Percentiles rank a stretch among this genome's conserved stretches.
These are phyloP conservation scores for Mycena epipterygia DNA, from an alignment of 768 basidiomycete species.

Conservation along the genomic window DNA sequence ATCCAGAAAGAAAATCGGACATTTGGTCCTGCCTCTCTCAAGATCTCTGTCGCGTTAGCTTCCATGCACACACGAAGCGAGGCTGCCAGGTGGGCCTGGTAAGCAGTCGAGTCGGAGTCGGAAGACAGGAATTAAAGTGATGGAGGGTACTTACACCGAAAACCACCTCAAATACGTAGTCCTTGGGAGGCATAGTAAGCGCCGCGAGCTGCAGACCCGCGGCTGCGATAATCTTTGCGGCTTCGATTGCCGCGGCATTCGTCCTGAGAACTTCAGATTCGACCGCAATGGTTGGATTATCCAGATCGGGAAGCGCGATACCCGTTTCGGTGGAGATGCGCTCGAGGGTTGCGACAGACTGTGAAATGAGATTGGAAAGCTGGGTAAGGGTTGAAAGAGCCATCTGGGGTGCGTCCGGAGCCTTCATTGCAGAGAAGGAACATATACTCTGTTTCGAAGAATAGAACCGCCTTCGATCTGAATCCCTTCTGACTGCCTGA, in stretches of 20 bases:
- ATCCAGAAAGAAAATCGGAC: conserved; percentile 31
- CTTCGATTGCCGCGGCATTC: conserved; percentile 39
- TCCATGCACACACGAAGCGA: conserved; percentile 46
- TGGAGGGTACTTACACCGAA: conserved; percentile 40
- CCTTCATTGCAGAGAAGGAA: conserved; percentile 17
- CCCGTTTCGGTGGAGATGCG: conserved; percentile 27
- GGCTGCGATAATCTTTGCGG: conserved; percentile 44
- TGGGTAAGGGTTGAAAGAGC: conserved; percentile 30
- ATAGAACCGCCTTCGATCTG: conserved; percentile 2
- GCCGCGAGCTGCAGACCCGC: conserved; percentile 48
- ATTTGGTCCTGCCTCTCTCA: conserved; percentile 51
- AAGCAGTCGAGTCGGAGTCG: conserved; percentile 5
- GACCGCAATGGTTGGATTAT: conserved; percentile 38
- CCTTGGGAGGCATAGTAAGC: conserved; percentile 16
- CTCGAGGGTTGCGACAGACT: conserved; percentile 40
- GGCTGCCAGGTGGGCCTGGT: conserved; percentile 29
- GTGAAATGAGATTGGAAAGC: conserved; percentile 38
- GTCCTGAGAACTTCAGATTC: conserved; percentile 44
- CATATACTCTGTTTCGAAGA: conserved; percentile 14
- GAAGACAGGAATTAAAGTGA: conserved; percentile 17
- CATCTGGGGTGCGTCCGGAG: conserved; percentile 24
- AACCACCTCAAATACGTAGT: conserved; percentile 23
- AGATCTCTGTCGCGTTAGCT: conserved; percentile 50
- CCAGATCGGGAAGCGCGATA: conserved; percentile 40
- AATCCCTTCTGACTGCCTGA: conserved; percentile 4